Conservation (phyloP, 148 eudicot species). For the Linanthus parryae region DNA sequence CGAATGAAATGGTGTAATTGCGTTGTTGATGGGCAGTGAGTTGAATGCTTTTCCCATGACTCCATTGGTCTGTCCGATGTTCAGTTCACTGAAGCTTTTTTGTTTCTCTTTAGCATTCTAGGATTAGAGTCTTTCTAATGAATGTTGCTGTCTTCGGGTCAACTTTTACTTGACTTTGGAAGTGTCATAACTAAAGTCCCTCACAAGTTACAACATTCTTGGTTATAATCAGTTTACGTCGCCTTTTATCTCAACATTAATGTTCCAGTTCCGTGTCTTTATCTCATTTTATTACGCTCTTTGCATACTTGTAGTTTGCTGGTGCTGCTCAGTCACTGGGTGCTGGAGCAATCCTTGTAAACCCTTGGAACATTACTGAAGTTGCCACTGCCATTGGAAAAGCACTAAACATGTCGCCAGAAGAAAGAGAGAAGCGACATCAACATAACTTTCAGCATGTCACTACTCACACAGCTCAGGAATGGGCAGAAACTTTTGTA, state of each 20-base stretch:
- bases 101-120: too few species aligned
- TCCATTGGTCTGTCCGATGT: too few species aligned
- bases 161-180: too few species aligned
- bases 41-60: too few species aligned
- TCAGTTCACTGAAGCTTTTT: too few species aligned
- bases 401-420: constrained; percentile 79
- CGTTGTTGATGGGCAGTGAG: too few species aligned
- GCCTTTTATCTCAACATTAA: background rate
- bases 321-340: constrained; percentile 97
- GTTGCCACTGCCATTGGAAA: constrained; percentile 72
- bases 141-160: too few species aligned
- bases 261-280: background rate
- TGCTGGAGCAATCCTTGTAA: constrained; percentile 87
- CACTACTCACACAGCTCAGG: constrained; percentile 79
- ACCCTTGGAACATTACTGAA: constrained; percentile 91
- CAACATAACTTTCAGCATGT: constrained; percentile 61
- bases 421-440: constrained; percentile 82
- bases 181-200: too few species aligned
- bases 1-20: too few species aligned
- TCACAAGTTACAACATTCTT: too few species aligned
- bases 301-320: constrained; percentile 49
- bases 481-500: constrained; percentile 93
- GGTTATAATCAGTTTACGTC: background rate
- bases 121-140: too few species aligned
- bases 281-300: constrained; percentile 1